A percentile compares a stretch with the other conserved stretches of the same genome.
phyloP scores from a whole-genome alignment of 2,329 filamentous ascomycete species.

The Arthrobotrys sphaeroides region DNA sequence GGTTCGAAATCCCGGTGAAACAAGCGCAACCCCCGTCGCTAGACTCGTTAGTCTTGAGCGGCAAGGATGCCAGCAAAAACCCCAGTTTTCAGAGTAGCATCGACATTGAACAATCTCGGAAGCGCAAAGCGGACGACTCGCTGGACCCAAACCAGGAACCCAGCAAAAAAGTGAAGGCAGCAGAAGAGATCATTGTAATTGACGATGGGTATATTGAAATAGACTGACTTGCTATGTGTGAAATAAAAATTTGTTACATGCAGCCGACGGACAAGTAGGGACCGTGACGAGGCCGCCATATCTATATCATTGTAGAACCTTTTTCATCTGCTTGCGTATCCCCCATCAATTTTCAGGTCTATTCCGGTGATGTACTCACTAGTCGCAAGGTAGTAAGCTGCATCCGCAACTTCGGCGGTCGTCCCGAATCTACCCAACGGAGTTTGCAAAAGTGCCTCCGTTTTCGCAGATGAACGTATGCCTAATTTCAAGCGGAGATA shows the following conservation, averaged over 20 bases:
- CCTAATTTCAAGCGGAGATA: background rate
- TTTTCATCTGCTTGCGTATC: slow-evolving; percentile 66
- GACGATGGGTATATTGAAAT: slow-evolving; percentile 71
- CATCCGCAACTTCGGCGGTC: slow-evolving; percentile 79
- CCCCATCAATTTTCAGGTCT: slow-evolving; percentile 84
- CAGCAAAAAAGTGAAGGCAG: slow-evolving; percentile 43
- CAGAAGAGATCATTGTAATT: slow-evolving; percentile 37
- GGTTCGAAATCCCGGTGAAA: slow-evolving; percentile 63
- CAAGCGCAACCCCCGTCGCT: slow-evolving; percentile 61
- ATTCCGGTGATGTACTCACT: slow-evolving; percentile 90
- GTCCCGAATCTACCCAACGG: slow-evolving; percentile 74
- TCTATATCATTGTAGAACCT: background rate
- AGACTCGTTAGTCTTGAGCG: slow-evolving; percentile 58
- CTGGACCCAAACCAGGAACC: slow-evolving; percentile 27
- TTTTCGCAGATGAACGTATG: background rate
- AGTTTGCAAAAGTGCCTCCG: slow-evolving; percentile 65
- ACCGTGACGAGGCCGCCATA: too few species aligned
- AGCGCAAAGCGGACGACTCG: slow-evolving; percentile 43
- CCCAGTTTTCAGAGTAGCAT: background rate
- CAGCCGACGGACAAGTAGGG: background rate
- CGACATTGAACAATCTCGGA: slow-evolving; percentile 30
- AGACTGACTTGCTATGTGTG: slow-evolving; percentile 61
- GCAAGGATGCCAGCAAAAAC: slow-evolving; percentile 55
- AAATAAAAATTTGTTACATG: background rate
- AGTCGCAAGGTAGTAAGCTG: slow-evolving; percentile 77